Percentiles rank a stretch among this genome's conserved stretches.
phyloP scores from a whole-genome alignment of 1,284 basidiomycete genomes.

The Irpex lacteus region DNA sequence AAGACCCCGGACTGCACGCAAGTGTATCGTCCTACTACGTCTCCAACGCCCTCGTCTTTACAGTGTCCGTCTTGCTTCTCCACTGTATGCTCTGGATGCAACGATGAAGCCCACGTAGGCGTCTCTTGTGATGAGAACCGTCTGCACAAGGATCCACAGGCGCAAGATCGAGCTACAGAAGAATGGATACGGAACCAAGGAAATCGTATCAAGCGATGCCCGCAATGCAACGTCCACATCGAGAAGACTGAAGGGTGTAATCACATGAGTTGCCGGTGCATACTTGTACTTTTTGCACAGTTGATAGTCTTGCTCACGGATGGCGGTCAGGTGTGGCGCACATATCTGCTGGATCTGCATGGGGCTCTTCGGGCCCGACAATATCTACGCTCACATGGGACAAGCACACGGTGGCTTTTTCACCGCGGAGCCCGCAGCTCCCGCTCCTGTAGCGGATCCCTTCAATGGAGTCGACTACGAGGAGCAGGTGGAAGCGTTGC shows the following conservation, averaged over 20 bases:
- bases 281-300: background rate
- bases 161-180: slow-evolving; percentile 41
- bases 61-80: slow-evolving; percentile 51
- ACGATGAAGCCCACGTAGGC: slow-evolving; percentile 41
- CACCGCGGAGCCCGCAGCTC: slow-evolving; percentile 1
- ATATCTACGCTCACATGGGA: slow-evolving; percentile 16
- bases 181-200: slow-evolving; percentile 35
- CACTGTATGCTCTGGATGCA: slow-evolving; percentile 40
- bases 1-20: slow-evolving; percentile 56
- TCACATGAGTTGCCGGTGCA: slow-evolving; percentile 22
- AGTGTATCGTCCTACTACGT: slow-evolving; percentile 41
- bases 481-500: background rate
- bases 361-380: slow-evolving; percentile 5
- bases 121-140: slow-evolving; percentile 41
- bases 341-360: slow-evolving; percentile 30
- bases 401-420: slow-evolving; percentile 15
- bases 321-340: slow-evolving; percentile 16
- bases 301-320: background rate
- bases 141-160: slow-evolving; percentile 23
- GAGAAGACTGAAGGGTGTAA: slow-evolving; percentile 31
- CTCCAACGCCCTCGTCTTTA: slow-evolving; percentile 22
- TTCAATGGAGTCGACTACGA: background rate
- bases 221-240: slow-evolving; percentile 22
- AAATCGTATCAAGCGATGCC: slow-evolving; percentile 25
- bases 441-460: background rate